Evolutionary conservation across 805 yeast species (phyloP).

Genomic region (Starmerella cellae): DNA sequence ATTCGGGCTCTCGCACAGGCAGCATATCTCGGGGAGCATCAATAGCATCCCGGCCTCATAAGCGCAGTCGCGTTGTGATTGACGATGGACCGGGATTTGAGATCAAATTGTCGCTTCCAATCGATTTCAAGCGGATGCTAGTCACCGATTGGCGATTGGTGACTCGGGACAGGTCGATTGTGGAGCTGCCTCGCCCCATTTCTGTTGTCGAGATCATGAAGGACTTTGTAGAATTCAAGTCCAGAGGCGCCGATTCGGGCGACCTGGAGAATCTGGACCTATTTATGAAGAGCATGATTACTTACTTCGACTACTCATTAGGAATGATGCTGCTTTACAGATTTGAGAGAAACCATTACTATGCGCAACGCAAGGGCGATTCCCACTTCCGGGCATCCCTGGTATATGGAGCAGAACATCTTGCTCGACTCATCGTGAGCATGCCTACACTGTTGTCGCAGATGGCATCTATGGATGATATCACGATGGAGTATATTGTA

Average conservation of each 20-base stretch:
- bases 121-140: conserved; percentile 50
- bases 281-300: conserved; percentile 51
- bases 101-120: conserved; percentile 47
- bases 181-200: conserved; percentile 47
- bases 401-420: conserved; percentile 70
- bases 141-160: conserved; percentile 92
- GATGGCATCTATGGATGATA: conserved; percentile 61
- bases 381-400: conserved; percentile 30
- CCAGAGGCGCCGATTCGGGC: conserved; percentile 22
- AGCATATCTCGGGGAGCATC: background rate
- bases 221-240: conserved; percentile 31
- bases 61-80: conserved; percentile 25
- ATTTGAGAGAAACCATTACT: conserved; percentile 63
- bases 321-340: conserved; percentile 60
- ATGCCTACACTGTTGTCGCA: conserved; percentile 74
- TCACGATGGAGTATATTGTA: conserved; percentile 44
- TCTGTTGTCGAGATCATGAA: conserved; percentile 43
- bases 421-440: conserved; percentile 60
- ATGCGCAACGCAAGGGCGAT: conserved; percentile 34
- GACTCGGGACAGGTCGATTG: conserved; percentile 64
- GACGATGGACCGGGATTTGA: conserved; percentile 35
- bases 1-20: background rate
- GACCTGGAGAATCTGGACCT: conserved; percentile 47
- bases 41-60: background rate
- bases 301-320: conserved; percentile 62